Conservation (phyloP, 148 eudicot species). For the Vaccinium vitisidaea region DNA sequence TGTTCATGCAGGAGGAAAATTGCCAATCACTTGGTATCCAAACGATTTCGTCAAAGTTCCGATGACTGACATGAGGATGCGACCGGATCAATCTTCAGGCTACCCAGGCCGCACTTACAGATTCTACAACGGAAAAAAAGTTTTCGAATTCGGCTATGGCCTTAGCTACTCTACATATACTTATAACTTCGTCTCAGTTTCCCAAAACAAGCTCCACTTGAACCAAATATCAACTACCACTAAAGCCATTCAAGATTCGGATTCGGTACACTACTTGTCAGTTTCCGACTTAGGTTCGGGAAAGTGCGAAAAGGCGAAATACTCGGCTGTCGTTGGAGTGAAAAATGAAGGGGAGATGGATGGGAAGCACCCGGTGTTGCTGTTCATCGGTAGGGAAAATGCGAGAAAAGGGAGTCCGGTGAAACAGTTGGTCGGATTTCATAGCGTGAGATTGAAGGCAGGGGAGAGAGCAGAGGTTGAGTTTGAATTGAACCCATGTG, state of each 20-base stretch:
- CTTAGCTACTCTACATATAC: slow-evolving; percentile 65
- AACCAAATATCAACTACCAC: slow-evolving; percentile 28
- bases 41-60: slow-evolving; percentile 47
- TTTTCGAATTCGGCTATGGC: slow-evolving; percentile 77
- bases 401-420: slow-evolving; percentile 39
- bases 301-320: slow-evolving; percentile 39
- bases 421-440: slow-evolving; percentile 68
- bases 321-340: slow-evolving; percentile 44
- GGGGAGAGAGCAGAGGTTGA: slow-evolving; percentile 46
- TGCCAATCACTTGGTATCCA: slow-evolving; percentile 83
- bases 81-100: slow-evolving; percentile 51
- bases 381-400: slow-evolving; percentile 44
- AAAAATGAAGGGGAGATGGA: slow-evolving; percentile 59
- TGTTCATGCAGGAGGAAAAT: slow-evolving; percentile 58
- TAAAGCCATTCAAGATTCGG: slow-evolving; percentile 15
- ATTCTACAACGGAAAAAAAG: slow-evolving; percentile 67
- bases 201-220: slow-evolving; percentile 37
- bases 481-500: slow-evolving; percentile 69
- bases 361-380: slow-evolving; percentile 70
- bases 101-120: slow-evolving; percentile 91
- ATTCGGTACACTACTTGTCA: slow-evolving; percentile 18
- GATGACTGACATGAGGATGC: slow-evolving; percentile 94
- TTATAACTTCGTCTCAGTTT: slow-evolving; percentile 46
- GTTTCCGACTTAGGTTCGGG: slow-evolving; percentile 46
- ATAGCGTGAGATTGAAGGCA: slow-evolving; percentile 45